Evolutionary conservation across 768 basidiomycete species (phyloP), one percentile per base, ranked within the genome.

Genomic region (Leccinum pellstonianum): DNA sequence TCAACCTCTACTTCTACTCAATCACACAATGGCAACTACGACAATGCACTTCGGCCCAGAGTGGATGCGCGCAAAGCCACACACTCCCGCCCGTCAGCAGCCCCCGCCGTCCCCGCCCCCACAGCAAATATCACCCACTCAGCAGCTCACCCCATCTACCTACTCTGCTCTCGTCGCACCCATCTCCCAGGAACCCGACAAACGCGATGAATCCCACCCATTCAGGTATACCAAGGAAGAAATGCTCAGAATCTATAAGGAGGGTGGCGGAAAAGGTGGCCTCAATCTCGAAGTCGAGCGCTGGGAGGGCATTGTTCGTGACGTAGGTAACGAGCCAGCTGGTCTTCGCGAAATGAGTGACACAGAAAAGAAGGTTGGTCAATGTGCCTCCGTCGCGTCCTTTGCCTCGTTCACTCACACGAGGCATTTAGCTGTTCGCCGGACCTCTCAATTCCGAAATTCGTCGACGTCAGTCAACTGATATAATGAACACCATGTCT

Each of bases 11-110:
- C 29, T 1, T 29, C 29, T 29, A 29, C 29, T 29, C 29, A 29
- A 29, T 29, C 29, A 29, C 29, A 29, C 14, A 78, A 81, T 81
- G 81, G 72, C 81, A 50, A 71, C 89, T 63, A 80, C 82, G 27
- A 87, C 90, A 11, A 89, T 93, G 85, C 91, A 93, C 73, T 93
- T 93, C 80, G 91, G 90, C 69, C 91, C 91, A 51, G 91, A 93
- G 77, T 93, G 91, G 91, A 93, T 93, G 91, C 86, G 91, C 68
- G 83, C 86, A 65, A 92, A 92, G 77, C 84, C 83, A 62, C 83
- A 84, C 58, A 74, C 80, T 50, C 73, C 81, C 49, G 70, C 80
- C 62, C 84, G 81, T 69, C 75, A 79, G 47, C 86, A 80, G 63
- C 79, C 73, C 54, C 81, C 83, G 53, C 80, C 88, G 15, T 81